These are phyloP conservation scores for Clonostachys solani DNA, from an alignment of 2,329 filamentous ascomycete genomes.

Conservation along the genomic window DNA sequence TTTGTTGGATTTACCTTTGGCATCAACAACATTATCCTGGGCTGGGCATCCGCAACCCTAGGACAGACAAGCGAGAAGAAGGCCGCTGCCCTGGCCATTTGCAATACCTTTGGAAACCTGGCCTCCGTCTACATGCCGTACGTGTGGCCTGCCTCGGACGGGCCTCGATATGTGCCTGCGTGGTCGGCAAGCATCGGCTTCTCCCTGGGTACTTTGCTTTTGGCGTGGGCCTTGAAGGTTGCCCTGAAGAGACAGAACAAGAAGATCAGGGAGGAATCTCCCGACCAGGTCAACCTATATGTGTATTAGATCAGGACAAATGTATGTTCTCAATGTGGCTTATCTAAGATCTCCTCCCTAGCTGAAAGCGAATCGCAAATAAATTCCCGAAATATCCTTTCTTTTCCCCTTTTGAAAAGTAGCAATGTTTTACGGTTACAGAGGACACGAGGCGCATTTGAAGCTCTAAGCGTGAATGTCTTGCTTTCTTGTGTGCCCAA, in stretches of 20 bases:
- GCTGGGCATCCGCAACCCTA: conserved; percentile 29
- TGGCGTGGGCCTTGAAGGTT: conserved; percentile 3
- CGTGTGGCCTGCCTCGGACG: conserved; percentile 28
- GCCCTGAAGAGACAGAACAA: conserved; percentile 12
- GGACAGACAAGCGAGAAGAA: conserved; percentile 36
- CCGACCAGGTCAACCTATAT: conserved; percentile 16
- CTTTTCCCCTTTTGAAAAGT: too few relatives aligned
- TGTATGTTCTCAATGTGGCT: too few relatives aligned
- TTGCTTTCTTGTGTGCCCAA: too few relatives aligned
- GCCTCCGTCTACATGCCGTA: conserved; percentile 35
- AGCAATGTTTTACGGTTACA: too few relatives aligned
- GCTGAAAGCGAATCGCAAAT: too few relatives aligned
- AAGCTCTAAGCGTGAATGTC: too few relatives aligned
- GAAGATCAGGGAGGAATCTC: conserved; percentile 13
- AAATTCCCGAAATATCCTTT: too few relatives aligned
- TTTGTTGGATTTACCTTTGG: conserved; percentile 21
- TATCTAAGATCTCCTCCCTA: too few relatives aligned
- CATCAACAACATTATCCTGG: conserved; percentile 32
- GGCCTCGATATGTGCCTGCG: conserved; percentile 28
- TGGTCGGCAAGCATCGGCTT: conserved; percentile 15
- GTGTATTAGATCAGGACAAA: conserved; percentile 11
- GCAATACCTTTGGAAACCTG: conserved; percentile 30
- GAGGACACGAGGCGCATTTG: too few relatives aligned
- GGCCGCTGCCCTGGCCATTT: conserved; percentile 27
- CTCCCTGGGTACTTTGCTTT: conserved; percentile 3